Base-by-base conservation (phyloP, 768 basidiomycete species). In the Suillus spraguei region DNA sequence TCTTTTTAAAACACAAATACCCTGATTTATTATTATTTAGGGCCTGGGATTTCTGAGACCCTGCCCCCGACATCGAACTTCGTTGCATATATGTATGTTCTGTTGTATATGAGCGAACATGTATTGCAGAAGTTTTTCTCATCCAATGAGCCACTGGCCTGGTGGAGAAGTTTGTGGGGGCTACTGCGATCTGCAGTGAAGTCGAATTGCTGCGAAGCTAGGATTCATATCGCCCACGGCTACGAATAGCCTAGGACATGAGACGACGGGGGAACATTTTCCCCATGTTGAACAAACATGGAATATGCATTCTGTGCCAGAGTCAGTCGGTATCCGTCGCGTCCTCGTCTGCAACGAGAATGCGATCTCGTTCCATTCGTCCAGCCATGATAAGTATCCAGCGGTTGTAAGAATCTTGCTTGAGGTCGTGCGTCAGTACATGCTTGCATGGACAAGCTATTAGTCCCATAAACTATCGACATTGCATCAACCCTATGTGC, bases 161-260 rank as follows among this genome's bases (percentile, higher is more conserved):
- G 88, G 32, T 85, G 79, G 24, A 86, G 68, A 44, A 92, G 75
- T 71, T 89, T 90, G 33, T 89, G 81, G 20, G 90, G 75, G 32
- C 77, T 79, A n/a, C n/a, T n/a, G n/a, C n/a, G n/a, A n/a, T n/a
- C n/a, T n/a, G n/a, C n/a, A n/a, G n/a, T n/a, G n/a, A 76, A 63
- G 52, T 84, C 74, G 20, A 83, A 78, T 8, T 84, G 69, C 4
- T 66, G 42, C 20, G 63, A 71, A 72, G 52, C 66, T 42, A 38
- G 65, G 63, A 62, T 74, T 65, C 66, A 76, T 24, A 16, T 67
- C 74, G 67, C 87, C 85, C 22, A 86, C 82, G 3, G 89, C 85
- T 32, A 76, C 79, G 61, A 91, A 77, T 66, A 91, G 77, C 20
- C 42, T n/a, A 44, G 14, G 90, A 88, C 4, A 87, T 67, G 63